Conservation (phyloP, 1,284 basidiomycete genomes). For the Moesziomyces sp. region DNA sequence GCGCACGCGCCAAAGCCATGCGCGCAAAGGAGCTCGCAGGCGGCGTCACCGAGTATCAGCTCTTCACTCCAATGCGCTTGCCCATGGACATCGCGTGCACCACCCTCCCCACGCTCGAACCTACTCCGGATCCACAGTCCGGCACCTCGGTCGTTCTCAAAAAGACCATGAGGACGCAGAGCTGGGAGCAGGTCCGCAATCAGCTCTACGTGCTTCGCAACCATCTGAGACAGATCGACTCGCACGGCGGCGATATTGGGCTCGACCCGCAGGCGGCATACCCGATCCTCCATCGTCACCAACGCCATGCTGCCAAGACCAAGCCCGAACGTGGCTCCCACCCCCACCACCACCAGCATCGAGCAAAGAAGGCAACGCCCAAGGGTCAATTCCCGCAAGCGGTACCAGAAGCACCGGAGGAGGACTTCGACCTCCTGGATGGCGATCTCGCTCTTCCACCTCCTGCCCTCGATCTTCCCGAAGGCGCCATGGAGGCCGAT, state of each 20-base stretch:
- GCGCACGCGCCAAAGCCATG: conserved; percentile 61
- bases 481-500: conserved; percentile 1
- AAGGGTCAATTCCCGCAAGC: conserved; percentile 12
- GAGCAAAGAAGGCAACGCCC: conserved; percentile 12
- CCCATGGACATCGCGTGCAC: conserved; percentile 44
- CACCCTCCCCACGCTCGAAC: conserved; percentile 28
- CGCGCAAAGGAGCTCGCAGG: conserved; percentile 60
- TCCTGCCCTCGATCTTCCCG: conserved; percentile 55
- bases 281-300: conserved; percentile 19
- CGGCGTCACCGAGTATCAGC: conserved; percentile 63
- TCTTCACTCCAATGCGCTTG: conserved; percentile 61
- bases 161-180: conserved; percentile 35
- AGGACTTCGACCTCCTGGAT: conserved; percentile 44
- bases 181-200: conserved; percentile 49
- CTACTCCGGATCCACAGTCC: conserved; percentile 18
- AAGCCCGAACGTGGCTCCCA: conserved; percentile 10
- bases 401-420: conserved; percentile 17
- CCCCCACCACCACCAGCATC: conserved; percentile 3
- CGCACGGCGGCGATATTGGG: conserved; percentile 60
- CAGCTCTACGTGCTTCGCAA: conserved; percentile 59
- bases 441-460: conserved; percentile 61
- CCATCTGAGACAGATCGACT: conserved; percentile 58
- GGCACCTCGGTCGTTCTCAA: conserved; percentile 29
- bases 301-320: conserved; percentile 18
- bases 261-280: conserved; percentile 29